phyloP scores from a whole-genome alignment of 805 yeast genomes.

The Teunomyces aglyptinius region DNA sequence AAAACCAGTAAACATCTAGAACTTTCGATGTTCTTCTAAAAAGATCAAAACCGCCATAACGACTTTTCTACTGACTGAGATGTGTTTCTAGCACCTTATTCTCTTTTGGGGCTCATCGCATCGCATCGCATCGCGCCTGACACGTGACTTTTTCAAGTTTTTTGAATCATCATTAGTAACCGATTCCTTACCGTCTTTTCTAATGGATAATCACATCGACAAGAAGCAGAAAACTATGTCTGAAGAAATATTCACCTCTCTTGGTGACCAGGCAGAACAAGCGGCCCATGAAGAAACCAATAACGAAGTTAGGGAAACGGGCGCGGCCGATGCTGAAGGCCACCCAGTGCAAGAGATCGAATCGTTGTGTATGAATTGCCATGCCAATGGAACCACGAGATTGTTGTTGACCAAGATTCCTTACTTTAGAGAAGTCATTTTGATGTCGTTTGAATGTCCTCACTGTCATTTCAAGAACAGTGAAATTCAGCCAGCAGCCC shows the following conservation, averaged over 20 bases:
- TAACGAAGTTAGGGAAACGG: slow-evolving; percentile 60
- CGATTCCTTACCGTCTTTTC: neutral
- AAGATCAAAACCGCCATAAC: neutral
- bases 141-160: slow-evolving; percentile 8
- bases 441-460: slow-evolving; percentile 95
- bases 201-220: slow-evolving; percentile 10
- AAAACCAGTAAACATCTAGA: neutral
- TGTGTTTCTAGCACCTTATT: neutral
- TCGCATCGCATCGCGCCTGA: neutral
- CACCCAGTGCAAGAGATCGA: slow-evolving; percentile 95
- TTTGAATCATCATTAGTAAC: neutral
- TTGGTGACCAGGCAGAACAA: slow-evolving; percentile 42
- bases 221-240: slow-evolving; percentile 15
- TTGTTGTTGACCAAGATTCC: slow-evolving; percentile 87
- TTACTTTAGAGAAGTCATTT: slow-evolving; percentile 80
- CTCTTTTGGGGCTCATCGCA: neutral
- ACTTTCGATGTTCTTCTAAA: no score
- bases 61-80: no score
- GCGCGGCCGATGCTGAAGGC: slow-evolving; percentile 80
- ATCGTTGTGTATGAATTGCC: slow-evolving; percentile 95
- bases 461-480: slow-evolving; percentile 90
- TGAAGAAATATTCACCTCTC: slow-evolving; percentile 24
- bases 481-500: slow-evolving; percentile 94
- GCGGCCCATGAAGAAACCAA: slow-evolving; percentile 22
- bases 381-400: slow-evolving; percentile 78